Conservation (phyloP, 148 eudicot genomes). For the Drosera capensis region DNA sequence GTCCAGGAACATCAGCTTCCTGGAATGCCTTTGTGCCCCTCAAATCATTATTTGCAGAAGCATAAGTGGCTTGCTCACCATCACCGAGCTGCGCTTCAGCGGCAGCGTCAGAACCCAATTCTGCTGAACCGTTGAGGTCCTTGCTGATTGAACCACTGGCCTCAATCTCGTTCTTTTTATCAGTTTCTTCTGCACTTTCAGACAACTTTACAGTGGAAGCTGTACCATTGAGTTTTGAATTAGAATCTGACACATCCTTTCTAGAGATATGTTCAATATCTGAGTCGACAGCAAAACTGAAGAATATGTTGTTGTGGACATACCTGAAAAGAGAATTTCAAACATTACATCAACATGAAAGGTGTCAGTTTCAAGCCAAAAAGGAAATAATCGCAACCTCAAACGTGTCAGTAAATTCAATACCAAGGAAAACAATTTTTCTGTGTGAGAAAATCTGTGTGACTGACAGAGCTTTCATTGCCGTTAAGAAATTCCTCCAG, state of each 20-base stretch:
- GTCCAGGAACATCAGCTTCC: slow-evolving; percentile 92
- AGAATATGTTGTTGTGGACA: slow-evolving; percentile 99
- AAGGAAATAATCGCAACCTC: no score
- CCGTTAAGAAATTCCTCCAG: no score
- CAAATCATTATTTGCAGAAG: slow-evolving; percentile 95
- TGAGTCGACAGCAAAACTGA: slow-evolving; percentile 96
- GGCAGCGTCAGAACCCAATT: slow-evolving; percentile 31
- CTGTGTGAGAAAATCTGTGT: no score
- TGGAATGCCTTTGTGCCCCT: slow-evolving; percentile 97
- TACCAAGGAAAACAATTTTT: no score
- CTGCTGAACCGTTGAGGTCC: slow-evolving; percentile 19
- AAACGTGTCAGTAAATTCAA: no score
- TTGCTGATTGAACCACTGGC: slow-evolving; percentile 19
- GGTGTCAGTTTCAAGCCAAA: background rate
- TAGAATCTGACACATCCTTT: slow-evolving; percentile 24
- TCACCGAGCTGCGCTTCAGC: slow-evolving; percentile 66
- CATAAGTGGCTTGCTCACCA: slow-evolving; percentile 98
- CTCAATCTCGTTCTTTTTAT: slow-evolving; percentile 25
- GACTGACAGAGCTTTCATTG: no score
- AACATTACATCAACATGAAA: slow-evolving; percentile 5
- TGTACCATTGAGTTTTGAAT: slow-evolving; percentile 20
- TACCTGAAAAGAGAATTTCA: slow-evolving; percentile 40
- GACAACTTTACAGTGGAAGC: slow-evolving; percentile 9
- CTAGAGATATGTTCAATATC: slow-evolving; percentile 71
- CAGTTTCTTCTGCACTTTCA: slow-evolving; percentile 16